Evolutionary conservation across 495 filamentous ascomycete genomes (phyloP).

Genomic region (Lasiosphaeriaceae sp.): DNA sequence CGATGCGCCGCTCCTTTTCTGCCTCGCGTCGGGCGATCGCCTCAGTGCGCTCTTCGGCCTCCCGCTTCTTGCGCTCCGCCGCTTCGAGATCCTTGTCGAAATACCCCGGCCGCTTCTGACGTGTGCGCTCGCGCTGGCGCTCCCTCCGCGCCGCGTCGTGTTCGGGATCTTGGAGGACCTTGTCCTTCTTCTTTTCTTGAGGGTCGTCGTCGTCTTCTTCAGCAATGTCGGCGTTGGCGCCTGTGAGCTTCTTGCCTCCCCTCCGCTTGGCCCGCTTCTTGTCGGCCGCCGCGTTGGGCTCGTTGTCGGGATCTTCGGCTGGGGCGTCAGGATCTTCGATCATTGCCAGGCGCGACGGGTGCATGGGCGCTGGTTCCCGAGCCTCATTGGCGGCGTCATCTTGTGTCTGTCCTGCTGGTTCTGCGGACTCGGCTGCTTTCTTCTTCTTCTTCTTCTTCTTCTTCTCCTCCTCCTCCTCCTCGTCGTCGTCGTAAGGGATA

Average conservation of each 20-base stretch:
- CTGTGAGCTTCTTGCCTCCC: neutral
- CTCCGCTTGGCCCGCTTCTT: neutral
- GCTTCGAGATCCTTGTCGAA: conserved; percentile 72
- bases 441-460: conserved; percentile 21
- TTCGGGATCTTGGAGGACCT: neutral
- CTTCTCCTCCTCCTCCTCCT: no score
- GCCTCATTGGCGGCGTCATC: neutral
- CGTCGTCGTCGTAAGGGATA: neutral
- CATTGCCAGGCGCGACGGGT: conserved; percentile 7
- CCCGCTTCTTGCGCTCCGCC: conserved; percentile 61
- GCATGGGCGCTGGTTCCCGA: conserved; percentile 2
- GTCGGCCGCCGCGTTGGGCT: conserved; percentile 17
- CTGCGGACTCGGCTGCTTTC: neutral
- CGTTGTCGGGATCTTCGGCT: conserved; percentile 2
- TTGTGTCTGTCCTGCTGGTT: neutral
- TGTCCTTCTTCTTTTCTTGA: neutral
- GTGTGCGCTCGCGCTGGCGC: conserved; percentile 24
- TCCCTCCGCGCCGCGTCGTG: neutral
- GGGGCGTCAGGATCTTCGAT: neutral
- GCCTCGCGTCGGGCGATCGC: conserved; percentile 53
- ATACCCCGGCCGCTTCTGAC: conserved; percentile 57
- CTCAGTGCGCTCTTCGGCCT: conserved; percentile 56
- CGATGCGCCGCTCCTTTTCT: conserved; percentile 52
- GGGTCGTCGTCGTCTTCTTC: neutral
- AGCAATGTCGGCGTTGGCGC: neutral